Evolutionary conservation across 139 green algal genomes (phyloP).

Genomic region (Closterium sp.): DNA sequence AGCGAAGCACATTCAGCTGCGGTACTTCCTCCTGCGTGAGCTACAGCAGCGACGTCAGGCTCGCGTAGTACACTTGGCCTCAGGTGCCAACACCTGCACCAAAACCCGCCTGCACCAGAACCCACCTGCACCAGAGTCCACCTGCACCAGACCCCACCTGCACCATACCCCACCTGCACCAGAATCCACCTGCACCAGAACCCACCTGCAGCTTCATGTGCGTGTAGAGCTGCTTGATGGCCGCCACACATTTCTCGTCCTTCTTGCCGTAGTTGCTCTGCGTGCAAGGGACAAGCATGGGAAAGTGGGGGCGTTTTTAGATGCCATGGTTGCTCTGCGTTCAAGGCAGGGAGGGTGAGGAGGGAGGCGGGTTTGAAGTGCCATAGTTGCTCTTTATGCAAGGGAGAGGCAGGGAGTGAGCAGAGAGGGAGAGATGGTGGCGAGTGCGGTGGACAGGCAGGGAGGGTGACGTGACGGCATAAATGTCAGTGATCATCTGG

Average conservation of each 20-base stretch:
- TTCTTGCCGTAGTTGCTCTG: slow-evolving; percentile 88
- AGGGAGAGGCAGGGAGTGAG: too few relatives aligned
- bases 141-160: too few relatives aligned
- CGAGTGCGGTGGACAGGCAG: neutral
- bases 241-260: slow-evolving; percentile 66
- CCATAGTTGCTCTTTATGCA: too few relatives aligned
- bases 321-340: too few relatives aligned
- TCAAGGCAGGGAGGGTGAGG: too few relatives aligned
- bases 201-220: slow-evolving; percentile 77
- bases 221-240: slow-evolving; percentile 86
- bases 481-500: neutral
- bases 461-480: neutral
- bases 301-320: too few relatives aligned
- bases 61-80: too few relatives aligned
- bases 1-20: neutral
- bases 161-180: neutral
- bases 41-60: too few relatives aligned
- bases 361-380: too few relatives aligned
- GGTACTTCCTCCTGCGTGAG: too few relatives aligned
- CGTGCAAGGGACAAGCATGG: neutral
- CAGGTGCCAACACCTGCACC: too few relatives aligned
- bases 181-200: neutral
- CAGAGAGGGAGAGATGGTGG: neutral
- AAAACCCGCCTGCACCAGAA: too few relatives aligned
- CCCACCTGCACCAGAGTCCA: neutral